phyloP scores from a whole-genome alignment of 169 alveolate genomes.

The Cryptosporidium meleagridis region DNA sequence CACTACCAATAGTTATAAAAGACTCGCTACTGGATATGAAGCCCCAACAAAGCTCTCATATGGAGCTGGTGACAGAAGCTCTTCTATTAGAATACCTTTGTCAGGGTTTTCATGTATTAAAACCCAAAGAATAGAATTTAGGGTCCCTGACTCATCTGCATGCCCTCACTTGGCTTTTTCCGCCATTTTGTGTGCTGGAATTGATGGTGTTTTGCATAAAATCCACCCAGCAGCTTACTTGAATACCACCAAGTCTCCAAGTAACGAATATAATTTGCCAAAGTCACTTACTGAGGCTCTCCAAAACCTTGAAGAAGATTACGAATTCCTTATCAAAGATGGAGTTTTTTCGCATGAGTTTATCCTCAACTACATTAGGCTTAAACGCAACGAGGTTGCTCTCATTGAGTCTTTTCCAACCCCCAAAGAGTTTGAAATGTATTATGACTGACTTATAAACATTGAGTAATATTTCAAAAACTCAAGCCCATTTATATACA shows the following conservation, averaged over 20 bases:
- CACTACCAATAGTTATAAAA: slow-evolving; percentile 83
- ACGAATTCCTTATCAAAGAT: slow-evolving; percentile 61
- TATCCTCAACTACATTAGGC: slow-evolving; percentile 38
- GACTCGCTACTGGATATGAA: slow-evolving; percentile 85
- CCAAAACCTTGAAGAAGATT: slow-evolving; percentile 43
- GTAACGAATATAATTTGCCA: slow-evolving; percentile 14
- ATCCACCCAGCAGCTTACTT: slow-evolving; percentile 74
- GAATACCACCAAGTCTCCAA: background rate
- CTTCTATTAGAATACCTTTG: slow-evolving; percentile 85
- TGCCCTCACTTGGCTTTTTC: slow-evolving; percentile 84
- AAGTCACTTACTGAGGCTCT: slow-evolving; percentile 61
- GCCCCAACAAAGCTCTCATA: slow-evolving; percentile 81
- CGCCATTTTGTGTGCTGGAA: slow-evolving; percentile 86
- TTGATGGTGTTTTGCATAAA: slow-evolving; percentile 82
- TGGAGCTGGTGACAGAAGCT: slow-evolving; percentile 84
- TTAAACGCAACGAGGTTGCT: slow-evolving; percentile 53
- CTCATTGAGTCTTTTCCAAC: slow-evolving; percentile 52
- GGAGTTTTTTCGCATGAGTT: slow-evolving; percentile 63
- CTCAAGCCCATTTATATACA: background rate
- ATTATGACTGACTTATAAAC: slow-evolving; percentile 32
- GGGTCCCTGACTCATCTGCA: slow-evolving; percentile 84
- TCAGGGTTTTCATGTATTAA: slow-evolving; percentile 65
- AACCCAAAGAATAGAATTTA: slow-evolving; percentile 83
- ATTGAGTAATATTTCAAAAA: background rate
- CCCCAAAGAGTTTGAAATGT: slow-evolving; percentile 72